A percentile compares a stretch with the other conserved stretches of the same genome.
Conservation (phyloP, 108 stramenopile species). For the Asterionellopsis glacialis region DNA sequence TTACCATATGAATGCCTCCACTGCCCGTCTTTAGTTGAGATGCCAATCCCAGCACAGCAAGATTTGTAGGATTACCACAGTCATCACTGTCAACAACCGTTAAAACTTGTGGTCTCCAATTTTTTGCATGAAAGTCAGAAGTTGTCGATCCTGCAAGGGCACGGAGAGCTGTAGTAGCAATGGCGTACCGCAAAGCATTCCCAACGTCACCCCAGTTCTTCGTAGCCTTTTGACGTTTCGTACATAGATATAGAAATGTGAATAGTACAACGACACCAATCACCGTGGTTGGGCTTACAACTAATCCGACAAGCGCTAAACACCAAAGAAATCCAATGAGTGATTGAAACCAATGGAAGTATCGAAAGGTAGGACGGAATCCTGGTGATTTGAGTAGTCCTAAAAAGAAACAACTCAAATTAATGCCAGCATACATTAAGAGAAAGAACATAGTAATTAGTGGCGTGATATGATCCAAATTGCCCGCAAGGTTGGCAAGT, state of each 20-base stretch:
- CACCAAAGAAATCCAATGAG: conserved; percentile 66
- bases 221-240: conserved; percentile 31
- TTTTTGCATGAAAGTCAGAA: conserved; percentile 60
- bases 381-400: conserved; percentile 62
- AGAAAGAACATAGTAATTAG: conserved; percentile 77
- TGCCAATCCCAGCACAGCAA: conserved; percentile 50
- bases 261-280: conserved; percentile 16
- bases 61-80: conserved; percentile 40
- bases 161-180: conserved; percentile 22
- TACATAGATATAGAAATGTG: conserved; percentile 35
- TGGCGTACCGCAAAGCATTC: conserved; percentile 34
- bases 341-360: conserved; percentile 68
- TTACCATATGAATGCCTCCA: conserved; percentile 56
- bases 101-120: conserved; percentile 83
- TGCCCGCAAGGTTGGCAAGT: conserved; percentile 47
- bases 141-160: conserved; percentile 12
- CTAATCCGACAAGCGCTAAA: conserved; percentile 51
- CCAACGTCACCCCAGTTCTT: conserved; percentile 45
- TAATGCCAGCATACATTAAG: conserved; percentile 71
- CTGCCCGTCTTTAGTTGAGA: conserved; percentile 70
- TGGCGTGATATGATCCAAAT: conserved; percentile 72
- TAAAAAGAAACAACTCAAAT: conserved; percentile 66
- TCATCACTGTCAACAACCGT: conserved; percentile 59
- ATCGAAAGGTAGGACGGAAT: conserved; percentile 73
- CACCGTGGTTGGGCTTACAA: neutral